These are phyloP conservation scores for Maudiozyma bulderi DNA, from an alignment of 805 yeast species.

Conservation along the genomic window DNA sequence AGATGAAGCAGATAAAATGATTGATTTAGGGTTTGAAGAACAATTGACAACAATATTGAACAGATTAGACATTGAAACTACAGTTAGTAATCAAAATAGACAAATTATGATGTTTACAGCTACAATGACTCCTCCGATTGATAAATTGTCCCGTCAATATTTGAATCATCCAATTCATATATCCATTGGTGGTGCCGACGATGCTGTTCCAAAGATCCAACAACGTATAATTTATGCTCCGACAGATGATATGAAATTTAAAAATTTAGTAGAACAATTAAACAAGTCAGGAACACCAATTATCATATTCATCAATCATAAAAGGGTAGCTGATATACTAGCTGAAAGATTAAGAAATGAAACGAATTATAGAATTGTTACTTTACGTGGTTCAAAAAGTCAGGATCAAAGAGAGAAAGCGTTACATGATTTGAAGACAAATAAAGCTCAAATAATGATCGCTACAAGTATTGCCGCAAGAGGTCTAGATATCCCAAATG, in stretches of 20 bases:
- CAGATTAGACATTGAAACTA: slow-evolving; percentile 28
- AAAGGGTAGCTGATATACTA: slow-evolving; percentile 60
- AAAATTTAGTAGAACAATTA: slow-evolving; percentile 17
- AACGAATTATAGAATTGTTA: slow-evolving; percentile 41
- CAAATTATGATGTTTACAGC: slow-evolving; percentile 92
- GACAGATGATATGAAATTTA: slow-evolving; percentile 37
- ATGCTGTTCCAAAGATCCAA: slow-evolving; percentile 45
- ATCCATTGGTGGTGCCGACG: slow-evolving; percentile 58
- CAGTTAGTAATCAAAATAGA: slow-evolving; percentile 22
- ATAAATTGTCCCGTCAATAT: slow-evolving; percentile 54
- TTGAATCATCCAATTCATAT: slow-evolving; percentile 53
- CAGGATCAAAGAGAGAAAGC: slow-evolving; percentile 84
- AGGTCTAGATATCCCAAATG: slow-evolving; percentile 87
- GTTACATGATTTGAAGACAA: slow-evolving; percentile 45
- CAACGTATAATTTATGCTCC: slow-evolving; percentile 54
- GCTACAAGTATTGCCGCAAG: slow-evolving; percentile 96
- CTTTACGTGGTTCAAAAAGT: slow-evolving; percentile 78
- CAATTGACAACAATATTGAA: slow-evolving; percentile 56
- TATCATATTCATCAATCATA: slow-evolving; percentile 75
- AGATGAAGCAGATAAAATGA: slow-evolving; percentile 96
- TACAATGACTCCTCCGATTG: slow-evolving; percentile 72
- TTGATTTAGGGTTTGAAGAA: slow-evolving; percentile 87
- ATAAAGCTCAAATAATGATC: slow-evolving; percentile 52
- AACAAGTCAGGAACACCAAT: slow-evolving; percentile 42
- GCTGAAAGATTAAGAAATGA: slow-evolving; percentile 39